phyloP scores from a whole-genome alignment of 1,139 yeast species.

The Zygosaccharomyces sapae region DNA sequence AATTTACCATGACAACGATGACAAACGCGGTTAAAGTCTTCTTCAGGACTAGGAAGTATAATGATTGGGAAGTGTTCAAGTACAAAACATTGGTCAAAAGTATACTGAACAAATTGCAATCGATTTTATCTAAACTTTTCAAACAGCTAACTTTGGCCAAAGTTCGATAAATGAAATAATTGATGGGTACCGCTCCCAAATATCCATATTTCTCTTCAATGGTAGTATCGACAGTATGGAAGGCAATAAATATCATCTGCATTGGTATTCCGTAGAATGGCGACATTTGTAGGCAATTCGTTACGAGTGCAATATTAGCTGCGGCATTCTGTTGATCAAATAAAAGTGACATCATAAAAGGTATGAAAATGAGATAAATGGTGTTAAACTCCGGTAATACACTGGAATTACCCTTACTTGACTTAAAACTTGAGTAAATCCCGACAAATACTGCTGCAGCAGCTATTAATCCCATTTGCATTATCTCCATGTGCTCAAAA shows the following conservation, averaged over 20 bases:
- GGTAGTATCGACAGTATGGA: conserved; percentile 10
- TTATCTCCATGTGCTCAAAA: conserved; percentile 8
- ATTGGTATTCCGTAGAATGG: conserved; percentile 16
- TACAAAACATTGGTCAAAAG: conserved; percentile 35
- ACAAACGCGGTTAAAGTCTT: conserved; percentile 34
- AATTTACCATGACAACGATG: conserved; percentile 28
- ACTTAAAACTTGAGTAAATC: conserved; percentile 12
- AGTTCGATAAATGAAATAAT: conserved; percentile 25
- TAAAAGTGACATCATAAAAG: conserved; percentile 26
- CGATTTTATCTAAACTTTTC: conserved; percentile 38
- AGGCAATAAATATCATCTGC: conserved; percentile 17
- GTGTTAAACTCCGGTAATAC: conserved; percentile 23
- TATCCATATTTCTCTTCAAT: conserved; percentile 11
- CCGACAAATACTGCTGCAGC: conserved; percentile 15
- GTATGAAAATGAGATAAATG: conserved; percentile 28
- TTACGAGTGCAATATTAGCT: conserved; percentile 24
- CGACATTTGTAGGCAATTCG: conserved; percentile 25
- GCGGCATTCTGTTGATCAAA: conserved; percentile 19
- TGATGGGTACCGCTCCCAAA: conserved; percentile 27
- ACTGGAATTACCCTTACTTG: conserved; percentile 7
- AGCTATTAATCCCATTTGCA: conserved; percentile 11
- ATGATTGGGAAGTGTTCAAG: conserved; percentile 23
- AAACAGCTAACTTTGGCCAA: conserved; percentile 33
- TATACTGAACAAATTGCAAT: conserved; percentile 39
- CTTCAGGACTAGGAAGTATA: conserved; percentile 32